phyloP scores from a whole-genome alignment of 2,329 filamentous ascomycete genomes.

The Metarhizium sp. region DNA sequence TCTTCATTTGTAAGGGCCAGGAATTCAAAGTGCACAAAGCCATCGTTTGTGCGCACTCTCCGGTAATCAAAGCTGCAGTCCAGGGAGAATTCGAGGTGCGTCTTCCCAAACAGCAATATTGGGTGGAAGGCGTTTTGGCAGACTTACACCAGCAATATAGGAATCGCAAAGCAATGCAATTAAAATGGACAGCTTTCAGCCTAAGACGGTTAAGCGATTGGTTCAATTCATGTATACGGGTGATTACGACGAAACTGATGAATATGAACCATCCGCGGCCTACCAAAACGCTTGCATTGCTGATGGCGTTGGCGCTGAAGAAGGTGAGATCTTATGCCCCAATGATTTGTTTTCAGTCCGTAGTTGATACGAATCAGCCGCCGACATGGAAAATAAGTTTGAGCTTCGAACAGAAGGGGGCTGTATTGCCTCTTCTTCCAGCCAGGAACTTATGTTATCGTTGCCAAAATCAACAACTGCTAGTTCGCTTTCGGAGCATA shows the following conservation, averaged over 20 bases:
- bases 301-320: too few species aligned
- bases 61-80: slow-evolving; percentile 9
- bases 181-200: slow-evolving; percentile 9
- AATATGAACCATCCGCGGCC: too few species aligned
- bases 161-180: slow-evolving; percentile 9
- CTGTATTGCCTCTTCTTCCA: too few species aligned
- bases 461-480: background rate
- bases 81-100: slow-evolving; percentile 9
- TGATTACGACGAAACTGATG: slow-evolving; percentile 8
- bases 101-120: background rate
- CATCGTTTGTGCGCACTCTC: slow-evolving; percentile 12
- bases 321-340: too few species aligned
- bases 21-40: slow-evolving; percentile 14
- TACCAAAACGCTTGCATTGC: too few species aligned
- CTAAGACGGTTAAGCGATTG: slow-evolving; percentile 10
- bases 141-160: slow-evolving; percentile 3
- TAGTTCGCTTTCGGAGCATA: slow-evolving; percentile 4
- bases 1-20: slow-evolving; percentile 8
- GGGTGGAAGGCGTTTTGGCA: too few species aligned
- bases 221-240: slow-evolving; percentile 13
- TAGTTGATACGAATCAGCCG: too few species aligned
- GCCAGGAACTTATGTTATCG: background rate
- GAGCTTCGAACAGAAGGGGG: too few species aligned
- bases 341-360: too few species aligned
- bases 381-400: too few species aligned